These are phyloP conservation scores for Sordariomycetes sp. DNA, from an alignment of 2,329 filamentous ascomycete species.

Conservation along the genomic window DNA sequence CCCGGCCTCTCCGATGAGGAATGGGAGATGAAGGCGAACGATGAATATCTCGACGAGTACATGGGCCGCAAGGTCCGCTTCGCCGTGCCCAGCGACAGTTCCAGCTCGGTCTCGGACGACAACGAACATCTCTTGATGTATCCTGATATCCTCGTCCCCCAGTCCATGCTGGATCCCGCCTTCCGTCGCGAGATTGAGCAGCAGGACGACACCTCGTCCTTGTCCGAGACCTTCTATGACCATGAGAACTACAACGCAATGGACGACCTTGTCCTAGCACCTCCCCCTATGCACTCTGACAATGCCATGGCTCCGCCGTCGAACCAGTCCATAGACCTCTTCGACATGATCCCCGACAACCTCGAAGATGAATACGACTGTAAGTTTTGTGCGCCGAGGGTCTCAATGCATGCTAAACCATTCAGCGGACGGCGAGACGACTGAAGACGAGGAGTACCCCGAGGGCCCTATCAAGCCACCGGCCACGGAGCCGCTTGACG, in stretches of 20 bases:
- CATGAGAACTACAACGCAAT: conserved; percentile 33
- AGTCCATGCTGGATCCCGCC: conserved; percentile 61
- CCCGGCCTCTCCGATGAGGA: conserved; percentile 40
- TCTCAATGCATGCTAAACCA: conserved; percentile 23
- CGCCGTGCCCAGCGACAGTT: conserved; percentile 39
- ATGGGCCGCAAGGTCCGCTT: conserved; percentile 16
- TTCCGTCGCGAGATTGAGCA: conserved; percentile 68
- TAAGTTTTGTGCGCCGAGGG: conserved; percentile 30
- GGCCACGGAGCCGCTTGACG: conserved; percentile 17
- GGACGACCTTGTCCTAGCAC: no score
- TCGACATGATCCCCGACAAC: conserved; percentile 1
- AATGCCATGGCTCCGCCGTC: conserved; percentile 10
- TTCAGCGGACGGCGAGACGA: conserved; percentile 51
- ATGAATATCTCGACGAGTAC: conserved; percentile 14
- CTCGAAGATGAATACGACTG: conserved; percentile 54
- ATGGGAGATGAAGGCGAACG: conserved; percentile 26
- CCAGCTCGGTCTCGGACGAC: no score
- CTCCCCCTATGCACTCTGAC: neutral
- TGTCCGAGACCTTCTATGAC: conserved; percentile 56
- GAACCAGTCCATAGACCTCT: conserved; percentile 21
- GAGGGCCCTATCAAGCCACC: conserved; percentile 30
- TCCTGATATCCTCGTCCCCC: conserved; percentile 69
- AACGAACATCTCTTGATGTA: conserved; percentile 59
- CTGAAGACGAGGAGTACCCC: conserved; percentile 50
- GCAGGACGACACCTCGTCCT: conserved; percentile 49